Percentiles rank a stretch among this genome's conserved stretches.
These are phyloP conservation scores for Omphalotus olearius DNA, from an alignment of 1,284 basidiomycete genomes.

Conservation along the genomic window DNA sequence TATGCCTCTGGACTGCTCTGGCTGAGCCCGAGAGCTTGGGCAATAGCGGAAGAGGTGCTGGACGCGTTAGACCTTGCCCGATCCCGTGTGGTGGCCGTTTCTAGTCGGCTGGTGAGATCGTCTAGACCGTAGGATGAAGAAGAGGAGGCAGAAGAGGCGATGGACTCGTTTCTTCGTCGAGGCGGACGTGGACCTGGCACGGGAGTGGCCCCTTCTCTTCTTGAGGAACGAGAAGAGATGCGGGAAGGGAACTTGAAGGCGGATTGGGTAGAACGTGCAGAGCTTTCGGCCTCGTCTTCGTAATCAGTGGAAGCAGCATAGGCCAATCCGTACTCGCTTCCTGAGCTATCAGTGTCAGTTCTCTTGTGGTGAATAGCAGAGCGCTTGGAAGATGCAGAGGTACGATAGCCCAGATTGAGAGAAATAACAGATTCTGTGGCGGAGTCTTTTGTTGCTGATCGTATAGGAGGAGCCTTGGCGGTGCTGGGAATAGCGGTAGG, in stretches of 20 bases:
- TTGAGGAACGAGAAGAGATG: no score
- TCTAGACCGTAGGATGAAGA: constrained; percentile 3
- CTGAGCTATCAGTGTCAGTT: constrained; percentile 28
- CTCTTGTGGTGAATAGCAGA: constrained; percentile 20
- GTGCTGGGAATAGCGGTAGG: constrained; percentile 2
- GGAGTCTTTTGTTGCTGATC: constrained; percentile 1
- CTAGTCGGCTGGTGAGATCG: constrained; percentile 18
- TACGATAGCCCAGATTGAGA: background rate
- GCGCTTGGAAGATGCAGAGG: background rate
- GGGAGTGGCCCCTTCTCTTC: constrained; percentile 3
- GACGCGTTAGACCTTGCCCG: background rate
- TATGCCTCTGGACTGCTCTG: constrained; percentile 32
- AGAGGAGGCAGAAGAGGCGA: constrained; percentile 10
- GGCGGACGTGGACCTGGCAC: background rate
- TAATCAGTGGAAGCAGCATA: constrained; percentile 41
- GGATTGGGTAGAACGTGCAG: constrained; percentile 7
- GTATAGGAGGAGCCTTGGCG: background rate
- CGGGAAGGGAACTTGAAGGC: no score
- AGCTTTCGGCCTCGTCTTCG: constrained; percentile 37
- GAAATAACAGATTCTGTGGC: background rate
- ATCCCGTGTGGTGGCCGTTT: constrained; percentile 7
- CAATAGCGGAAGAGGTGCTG: constrained; percentile 26
- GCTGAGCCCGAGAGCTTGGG: constrained; percentile 35
- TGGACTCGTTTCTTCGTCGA: background rate
- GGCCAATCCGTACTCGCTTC: constrained; percentile 33